These are phyloP conservation scores for Dionaea muscipula DNA, from an alignment of 179 eudicot species.

Conservation along the genomic window DNA sequence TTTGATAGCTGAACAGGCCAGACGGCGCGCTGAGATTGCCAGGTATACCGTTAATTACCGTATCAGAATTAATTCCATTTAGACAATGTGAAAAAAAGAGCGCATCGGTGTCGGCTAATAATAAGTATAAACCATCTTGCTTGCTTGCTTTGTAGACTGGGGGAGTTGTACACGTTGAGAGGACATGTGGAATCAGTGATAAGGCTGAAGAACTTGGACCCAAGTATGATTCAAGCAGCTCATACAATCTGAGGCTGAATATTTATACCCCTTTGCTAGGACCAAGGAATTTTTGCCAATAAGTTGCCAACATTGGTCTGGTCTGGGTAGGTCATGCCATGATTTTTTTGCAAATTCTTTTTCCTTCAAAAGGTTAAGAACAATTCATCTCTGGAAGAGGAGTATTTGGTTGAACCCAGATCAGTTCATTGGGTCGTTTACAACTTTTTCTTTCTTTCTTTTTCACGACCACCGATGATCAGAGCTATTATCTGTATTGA, in stretches of 20 bases:
- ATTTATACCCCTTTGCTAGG: neutral
- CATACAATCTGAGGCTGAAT: conserved; percentile 39
- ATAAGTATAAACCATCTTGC: neutral
- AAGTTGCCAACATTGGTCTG: no score
- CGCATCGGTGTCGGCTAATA: neutral
- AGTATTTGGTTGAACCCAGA: neutral
- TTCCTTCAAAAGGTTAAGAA: conserved; percentile 7
- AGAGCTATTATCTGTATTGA: neutral
- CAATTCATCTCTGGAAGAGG: neutral
- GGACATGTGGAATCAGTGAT: conserved; percentile 50
- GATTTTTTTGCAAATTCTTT: conserved; percentile 2
- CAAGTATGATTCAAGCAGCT: conserved; percentile 22
- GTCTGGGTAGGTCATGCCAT: no score
- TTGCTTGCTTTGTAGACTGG: conserved; percentile 19
- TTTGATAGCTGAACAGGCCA: conserved; percentile 56
- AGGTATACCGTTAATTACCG: conserved; percentile 24
- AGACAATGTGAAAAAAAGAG: no score
- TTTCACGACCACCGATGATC: no score
- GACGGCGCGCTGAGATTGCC: conserved; percentile 59
- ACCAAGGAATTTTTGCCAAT: neutral
- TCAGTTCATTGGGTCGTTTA: no score
- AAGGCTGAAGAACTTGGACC: conserved; percentile 47
- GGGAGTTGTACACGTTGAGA: conserved; percentile 39
- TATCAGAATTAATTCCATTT: no score
- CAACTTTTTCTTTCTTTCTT: no score